Evolutionary conservation across 306 rosid genomes (phyloP).

Genomic region (Comarum palustre): DNA sequence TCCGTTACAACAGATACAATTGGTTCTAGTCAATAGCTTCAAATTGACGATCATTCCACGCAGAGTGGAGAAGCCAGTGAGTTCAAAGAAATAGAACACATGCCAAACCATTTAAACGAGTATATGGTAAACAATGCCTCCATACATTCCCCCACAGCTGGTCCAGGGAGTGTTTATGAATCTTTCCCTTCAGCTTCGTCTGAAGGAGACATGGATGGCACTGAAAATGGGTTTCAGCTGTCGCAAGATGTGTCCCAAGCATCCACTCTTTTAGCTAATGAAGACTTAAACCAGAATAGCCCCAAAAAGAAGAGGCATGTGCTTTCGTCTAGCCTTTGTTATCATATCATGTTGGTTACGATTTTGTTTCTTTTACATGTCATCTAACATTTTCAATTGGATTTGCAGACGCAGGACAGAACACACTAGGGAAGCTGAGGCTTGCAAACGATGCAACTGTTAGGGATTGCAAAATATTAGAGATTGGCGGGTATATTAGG

Average conservation of each 20-base stretch:
- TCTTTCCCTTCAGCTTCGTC: conserved; percentile 33
- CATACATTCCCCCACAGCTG: conserved; percentile 35
- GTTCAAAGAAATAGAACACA: conserved; percentile 27
- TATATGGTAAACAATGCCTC: conserved; percentile 34
- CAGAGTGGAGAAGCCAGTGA: conserved; percentile 36
- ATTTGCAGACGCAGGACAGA: conserved; percentile 71
- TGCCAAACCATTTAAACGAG: conserved; percentile 28
- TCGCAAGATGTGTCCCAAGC: conserved; percentile 56
- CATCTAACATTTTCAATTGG: conserved; percentile 28
- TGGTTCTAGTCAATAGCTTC: conserved; percentile 43
- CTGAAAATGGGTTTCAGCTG: conserved; percentile 47
- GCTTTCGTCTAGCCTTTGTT: conserved; percentile 12
- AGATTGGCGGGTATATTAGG: too few species aligned
- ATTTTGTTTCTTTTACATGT: conserved; percentile 22
- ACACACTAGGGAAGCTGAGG: conserved; percentile 51
- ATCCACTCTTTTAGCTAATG: conserved; percentile 40
- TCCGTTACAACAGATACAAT: too few species aligned
- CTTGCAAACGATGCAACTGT: conserved; percentile 87
- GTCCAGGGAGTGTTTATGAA: conserved; percentile 45
- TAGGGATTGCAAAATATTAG: too few species aligned
- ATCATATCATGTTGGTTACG: conserved; percentile 1
- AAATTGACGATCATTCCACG: conserved; percentile 37
- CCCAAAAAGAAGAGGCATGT: conserved; percentile 77
- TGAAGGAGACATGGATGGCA: conserved; percentile 46
- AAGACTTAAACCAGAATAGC: conserved; percentile 65